These are phyloP conservation scores for Petunia axillaris DNA, from an alignment of 257 asterid genomes.

Conservation along the genomic window DNA sequence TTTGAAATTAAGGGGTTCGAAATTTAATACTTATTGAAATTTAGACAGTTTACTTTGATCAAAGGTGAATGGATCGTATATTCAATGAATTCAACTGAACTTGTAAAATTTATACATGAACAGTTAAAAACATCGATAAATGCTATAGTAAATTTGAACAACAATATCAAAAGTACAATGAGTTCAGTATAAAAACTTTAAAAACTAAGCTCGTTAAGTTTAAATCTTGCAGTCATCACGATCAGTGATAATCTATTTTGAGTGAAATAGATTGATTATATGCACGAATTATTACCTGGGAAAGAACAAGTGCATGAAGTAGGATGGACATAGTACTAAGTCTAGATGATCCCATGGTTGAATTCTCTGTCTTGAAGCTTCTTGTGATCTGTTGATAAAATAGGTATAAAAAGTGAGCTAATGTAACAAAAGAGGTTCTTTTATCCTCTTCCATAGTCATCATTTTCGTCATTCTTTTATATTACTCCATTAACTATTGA, in stretches of 20 bases:
- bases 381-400: not conserved
- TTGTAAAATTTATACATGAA: not conserved
- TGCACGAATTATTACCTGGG: constrained; percentile 11
- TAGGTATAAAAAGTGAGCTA: not conserved
- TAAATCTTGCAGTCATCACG: not conserved
- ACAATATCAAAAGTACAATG: not conserved
- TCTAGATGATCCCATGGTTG: constrained; percentile 26
- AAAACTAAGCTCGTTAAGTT: not conserved
- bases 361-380: not conserved
- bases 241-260: too few species aligned
- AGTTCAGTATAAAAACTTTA: not conserved
- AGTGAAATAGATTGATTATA: too few species aligned
- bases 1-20: too few species aligned
- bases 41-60: too few species aligned
- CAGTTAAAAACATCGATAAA: not conserved
- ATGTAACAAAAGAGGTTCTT: not conserved
- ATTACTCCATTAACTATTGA: not conserved
- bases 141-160: not conserved
- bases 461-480: not conserved
- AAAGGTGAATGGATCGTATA: too few species aligned
- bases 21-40: too few species aligned
- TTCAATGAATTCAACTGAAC: too few species aligned
- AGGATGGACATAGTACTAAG: not conserved
- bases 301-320: constrained; percentile 25
- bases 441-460: not conserved